Evolutionary conservation across 345 rosid genomes (phyloP).

Genomic region (Crucihimalaya himalaica): DNA sequence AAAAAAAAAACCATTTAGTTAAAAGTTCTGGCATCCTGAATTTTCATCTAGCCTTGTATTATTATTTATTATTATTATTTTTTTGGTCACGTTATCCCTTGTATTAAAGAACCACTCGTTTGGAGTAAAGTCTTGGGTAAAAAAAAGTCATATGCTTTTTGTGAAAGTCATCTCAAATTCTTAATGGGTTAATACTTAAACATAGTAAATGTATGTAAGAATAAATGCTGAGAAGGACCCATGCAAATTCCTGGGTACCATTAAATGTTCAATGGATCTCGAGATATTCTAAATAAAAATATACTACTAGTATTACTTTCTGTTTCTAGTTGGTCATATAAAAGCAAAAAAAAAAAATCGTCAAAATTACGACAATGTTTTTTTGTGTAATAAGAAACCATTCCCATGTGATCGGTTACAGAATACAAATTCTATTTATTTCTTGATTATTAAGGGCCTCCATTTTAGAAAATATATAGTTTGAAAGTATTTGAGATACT

Average conservation of each 20-base stretch:
- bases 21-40: background rate
- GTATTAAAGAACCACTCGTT: constrained; percentile 11
- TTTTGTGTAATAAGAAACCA: background rate
- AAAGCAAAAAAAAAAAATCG: background rate
- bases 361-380: background rate
- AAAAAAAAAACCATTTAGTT: background rate
- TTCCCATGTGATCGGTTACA: background rate
- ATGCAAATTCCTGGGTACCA: constrained; percentile 26
- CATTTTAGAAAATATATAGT: background rate
- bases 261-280: constrained; percentile 32
- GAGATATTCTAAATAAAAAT: background rate
- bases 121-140: background rate
- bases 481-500: constrained; percentile 8
- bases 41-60: background rate
- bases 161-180: constrained; percentile 5
- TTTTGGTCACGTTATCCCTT: no score
- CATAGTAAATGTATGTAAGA: background rate
- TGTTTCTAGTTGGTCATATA: background rate
- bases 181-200: background rate
- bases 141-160: constrained; percentile 17
- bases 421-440: background rate
- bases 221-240: constrained; percentile 24
- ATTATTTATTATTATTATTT: no score
- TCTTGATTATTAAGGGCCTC: background rate
- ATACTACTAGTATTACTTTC: background rate